Evolutionary conservation across 306 rosid species (phyloP), one percentile per base, ranked within the genome.

Genomic region (Dalbergia cultrata): DNA sequence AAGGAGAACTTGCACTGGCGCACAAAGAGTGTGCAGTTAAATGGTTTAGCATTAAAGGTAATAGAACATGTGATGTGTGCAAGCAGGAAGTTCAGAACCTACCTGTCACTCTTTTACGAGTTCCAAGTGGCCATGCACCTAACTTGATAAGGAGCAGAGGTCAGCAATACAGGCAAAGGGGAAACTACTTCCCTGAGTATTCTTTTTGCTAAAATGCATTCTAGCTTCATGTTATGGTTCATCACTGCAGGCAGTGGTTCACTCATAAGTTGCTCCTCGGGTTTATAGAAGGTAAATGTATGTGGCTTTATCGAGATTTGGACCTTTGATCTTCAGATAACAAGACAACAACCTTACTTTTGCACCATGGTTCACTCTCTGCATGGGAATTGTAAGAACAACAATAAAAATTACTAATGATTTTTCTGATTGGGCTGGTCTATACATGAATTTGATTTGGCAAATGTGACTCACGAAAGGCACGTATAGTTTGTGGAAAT

Each of bases 41-140:
- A 87, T 92, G 97, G 97, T 92, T 92, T 76, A 85, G 91, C 82
- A 83, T 87, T 19, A 92, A 90, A 81, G 97, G 94, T 41, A 92
- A 90, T 73, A 83, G 83, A 84, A 88, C 81, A 72, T 92, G 94
- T 34, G 97, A 92, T 41, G 91, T 92, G 47, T 92, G 95, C 91
- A 80, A 77, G 83, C 83, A 90, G 74, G 92, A 90, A 56, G 92
- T 90, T 78, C 73, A 82, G 81, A 92, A 92, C 82, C 86, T 92
- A 64, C 84, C 94, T 11, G 89, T 87, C 72, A 82, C 94, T 2
- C 94, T 92, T 54, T 60, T 86, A 26, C 83, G 88, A 61, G 67
- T 88, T 54, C 88, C 71, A 68, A 80, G 49, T 44, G 63, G 37
- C 34, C 64, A 6, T 1, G 16, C 39, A 52, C 41, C 41, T 17